Conservation (phyloP, 1,139 yeast species). For the Torulaspora globosa region DNA sequence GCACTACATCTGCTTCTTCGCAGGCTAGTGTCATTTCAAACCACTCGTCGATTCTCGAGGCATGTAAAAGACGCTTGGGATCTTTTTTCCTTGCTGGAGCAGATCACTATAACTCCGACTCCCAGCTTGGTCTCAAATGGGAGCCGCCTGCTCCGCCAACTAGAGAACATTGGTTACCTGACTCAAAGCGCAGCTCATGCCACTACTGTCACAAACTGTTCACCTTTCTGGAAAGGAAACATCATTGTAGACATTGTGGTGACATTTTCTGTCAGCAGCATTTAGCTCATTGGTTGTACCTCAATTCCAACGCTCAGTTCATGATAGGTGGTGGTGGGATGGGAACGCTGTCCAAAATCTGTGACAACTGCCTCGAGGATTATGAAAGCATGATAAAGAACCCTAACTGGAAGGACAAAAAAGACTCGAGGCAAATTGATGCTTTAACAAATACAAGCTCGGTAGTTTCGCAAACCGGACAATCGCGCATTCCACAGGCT, state of each 20-base stretch:
- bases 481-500: slow-evolving; percentile 6
- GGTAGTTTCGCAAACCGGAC: slow-evolving; percentile 2
- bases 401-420: slow-evolving; percentile 22
- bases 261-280: slow-evolving; percentile 79
- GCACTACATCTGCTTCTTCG: slow-evolving; percentile 11
- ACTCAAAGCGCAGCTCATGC: slow-evolving; percentile 59
- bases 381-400: slow-evolving; percentile 50
- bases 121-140: slow-evolving; percentile 7
- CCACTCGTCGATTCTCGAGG: slow-evolving; percentile 13
- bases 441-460: slow-evolving; percentile 3
- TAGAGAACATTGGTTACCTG: slow-evolving; percentile 75
- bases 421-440: slow-evolving; percentile 3
- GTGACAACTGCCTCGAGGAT: slow-evolving; percentile 67
- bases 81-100: slow-evolving; percentile 9
- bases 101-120: slow-evolving; percentile 8
- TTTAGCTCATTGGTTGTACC: slow-evolving; percentile 44
- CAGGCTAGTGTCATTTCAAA: slow-evolving; percentile 14
- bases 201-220: slow-evolving; percentile 63
- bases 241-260: slow-evolving; percentile 93
- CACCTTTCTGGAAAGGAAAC: slow-evolving; percentile 79
- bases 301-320: slow-evolving; percentile 68
- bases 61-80: slow-evolving; percentile 13
- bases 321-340: slow-evolving; percentile 72
- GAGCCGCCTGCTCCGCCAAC: slow-evolving; percentile 45
- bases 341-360: slow-evolving; percentile 73